Evolutionary conservation across 225 moss, liverwort and hornwort genomes (phyloP).

Genomic region (Marchantia paleacea): DNA sequence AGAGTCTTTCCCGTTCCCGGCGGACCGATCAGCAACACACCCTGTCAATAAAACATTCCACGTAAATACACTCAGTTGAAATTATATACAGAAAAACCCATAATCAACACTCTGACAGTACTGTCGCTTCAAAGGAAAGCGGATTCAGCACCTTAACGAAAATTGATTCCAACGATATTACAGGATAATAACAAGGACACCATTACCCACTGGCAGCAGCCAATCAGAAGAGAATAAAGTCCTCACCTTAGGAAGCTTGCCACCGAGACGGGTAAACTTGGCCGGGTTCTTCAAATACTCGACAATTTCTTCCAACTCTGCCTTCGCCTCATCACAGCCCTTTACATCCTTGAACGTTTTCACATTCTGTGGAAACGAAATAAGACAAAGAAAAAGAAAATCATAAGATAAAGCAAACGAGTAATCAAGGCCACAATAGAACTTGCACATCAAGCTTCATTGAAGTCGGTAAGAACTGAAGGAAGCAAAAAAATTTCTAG

Average conservation of each 20-base stretch:
- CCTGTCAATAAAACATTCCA: slow-evolving; percentile 43
- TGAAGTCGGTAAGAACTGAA: not conserved
- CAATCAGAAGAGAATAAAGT: not conserved
- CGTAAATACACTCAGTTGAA: not conserved
- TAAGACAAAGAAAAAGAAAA: not conserved
- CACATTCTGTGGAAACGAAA: slow-evolving; percentile 59
- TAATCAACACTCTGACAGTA: too few relatives aligned
- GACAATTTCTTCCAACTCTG: slow-evolving; percentile 98
- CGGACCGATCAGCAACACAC: slow-evolving; percentile 94
- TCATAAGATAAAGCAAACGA: not conserved
- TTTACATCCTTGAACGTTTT: slow-evolving; percentile 99
- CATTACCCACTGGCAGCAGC: not conserved
- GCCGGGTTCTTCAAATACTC: slow-evolving; percentile 91
- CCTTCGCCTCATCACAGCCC: slow-evolving; percentile 99
- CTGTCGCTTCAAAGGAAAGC: too few relatives aligned
- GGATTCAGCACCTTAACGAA: not conserved
- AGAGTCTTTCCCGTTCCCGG: slow-evolving; percentile 98
- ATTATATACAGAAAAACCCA: too few relatives aligned
- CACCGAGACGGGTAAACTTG: slow-evolving; percentile 97
- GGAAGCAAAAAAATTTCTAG: not conserved
- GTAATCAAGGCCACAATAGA: not conserved
- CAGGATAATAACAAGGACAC: too few relatives aligned
- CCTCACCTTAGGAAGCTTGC: slow-evolving; percentile 92
- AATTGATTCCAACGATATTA: not conserved
- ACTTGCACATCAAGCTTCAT: not conserved